Evolutionary conservation across 495 filamentous ascomycete genomes (phyloP), one percentile per base, ranked within the genome.

Genomic region (Chaetomium cochliodes): DNA sequence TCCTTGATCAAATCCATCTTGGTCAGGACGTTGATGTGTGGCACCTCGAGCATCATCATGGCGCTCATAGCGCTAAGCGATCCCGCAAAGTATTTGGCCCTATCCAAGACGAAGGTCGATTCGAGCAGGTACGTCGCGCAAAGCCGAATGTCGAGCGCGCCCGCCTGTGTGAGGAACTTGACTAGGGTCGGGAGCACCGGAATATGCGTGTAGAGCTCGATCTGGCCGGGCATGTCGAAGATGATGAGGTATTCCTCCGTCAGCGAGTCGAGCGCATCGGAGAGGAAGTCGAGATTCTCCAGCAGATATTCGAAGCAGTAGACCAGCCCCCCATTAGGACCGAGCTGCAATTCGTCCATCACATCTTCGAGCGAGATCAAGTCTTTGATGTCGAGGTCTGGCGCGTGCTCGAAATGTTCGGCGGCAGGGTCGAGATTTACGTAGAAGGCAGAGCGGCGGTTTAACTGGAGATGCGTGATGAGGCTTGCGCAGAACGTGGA

Each of bases 221-320:
- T 97, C 78, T 98, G 94, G 58, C 94, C 94, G 0, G 94, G 94
- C 90, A 97, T 97, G 76, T 98, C 94, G 80, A 98, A 91, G 56
- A 98, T 89, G 72, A 96, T 94, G 49, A 98, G 81, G 75, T 96
- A 96, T 70, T 98, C 94, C 67, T 98, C 94, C 6, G 90, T 91
- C 16, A 96, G 81, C 47, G 89, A 85, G 65, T 96, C 92, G 20
- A 98, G 87, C 0, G 87, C 83, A 56, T 96, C 90, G 49, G 90
- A 92, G 42, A 98, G 80, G 80, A 96, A 98, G 73, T 97, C 93
- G 65, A 98, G 87, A 73, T 98, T 97, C 75, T 98, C 90, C 69
- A 97, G 88, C 16, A 98, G 85, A 78, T 89, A 92, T 68, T 98
- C 94, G 80, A 98, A 97, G 79, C 94, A 98, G 83, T 94, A 97